phyloP scores from a whole-genome alignment of 176 grass and related monocot species.

The Avena insularis region DNA sequence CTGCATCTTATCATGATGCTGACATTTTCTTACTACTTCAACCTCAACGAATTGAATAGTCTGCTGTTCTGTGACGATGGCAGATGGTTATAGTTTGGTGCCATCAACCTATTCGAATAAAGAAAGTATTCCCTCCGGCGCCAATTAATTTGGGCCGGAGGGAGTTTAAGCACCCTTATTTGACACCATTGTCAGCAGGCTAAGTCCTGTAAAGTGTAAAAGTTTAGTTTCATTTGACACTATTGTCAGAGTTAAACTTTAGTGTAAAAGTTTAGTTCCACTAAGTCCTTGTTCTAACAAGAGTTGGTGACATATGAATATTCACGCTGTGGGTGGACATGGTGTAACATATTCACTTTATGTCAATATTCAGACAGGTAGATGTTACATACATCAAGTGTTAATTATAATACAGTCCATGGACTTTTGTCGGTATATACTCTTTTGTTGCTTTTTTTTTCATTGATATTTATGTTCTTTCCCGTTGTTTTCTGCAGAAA shows the following conservation, averaged over 20 bases:
- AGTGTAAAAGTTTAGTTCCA: background rate
- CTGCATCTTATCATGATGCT: background rate
- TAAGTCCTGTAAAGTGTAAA: background rate
- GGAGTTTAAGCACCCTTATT: background rate
- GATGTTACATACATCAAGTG: background rate
- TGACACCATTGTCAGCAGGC: background rate
- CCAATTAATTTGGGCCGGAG: no score
- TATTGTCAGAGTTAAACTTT: background rate
- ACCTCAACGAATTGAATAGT: background rate
- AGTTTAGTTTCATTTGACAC: background rate
- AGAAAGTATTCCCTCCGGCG: no score
- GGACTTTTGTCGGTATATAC: slow-evolving; percentile 5
- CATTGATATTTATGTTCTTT: background rate
- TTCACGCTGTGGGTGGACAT: background rate
- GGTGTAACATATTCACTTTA: background rate
- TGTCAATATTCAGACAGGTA: background rate
- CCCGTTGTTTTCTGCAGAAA: slow-evolving; percentile 46
- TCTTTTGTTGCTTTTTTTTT: background rate
- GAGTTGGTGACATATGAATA: background rate
- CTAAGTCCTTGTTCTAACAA: slow-evolving; percentile 1
- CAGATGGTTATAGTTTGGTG: background rate
- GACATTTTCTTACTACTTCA: background rate
- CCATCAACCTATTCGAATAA: background rate
- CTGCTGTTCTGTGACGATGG: background rate
- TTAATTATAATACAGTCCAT: background rate